Evolutionary conservation across 2,329 filamentous ascomycete genomes (phyloP).

Genomic region (Stemphylium vesicarium): DNA sequence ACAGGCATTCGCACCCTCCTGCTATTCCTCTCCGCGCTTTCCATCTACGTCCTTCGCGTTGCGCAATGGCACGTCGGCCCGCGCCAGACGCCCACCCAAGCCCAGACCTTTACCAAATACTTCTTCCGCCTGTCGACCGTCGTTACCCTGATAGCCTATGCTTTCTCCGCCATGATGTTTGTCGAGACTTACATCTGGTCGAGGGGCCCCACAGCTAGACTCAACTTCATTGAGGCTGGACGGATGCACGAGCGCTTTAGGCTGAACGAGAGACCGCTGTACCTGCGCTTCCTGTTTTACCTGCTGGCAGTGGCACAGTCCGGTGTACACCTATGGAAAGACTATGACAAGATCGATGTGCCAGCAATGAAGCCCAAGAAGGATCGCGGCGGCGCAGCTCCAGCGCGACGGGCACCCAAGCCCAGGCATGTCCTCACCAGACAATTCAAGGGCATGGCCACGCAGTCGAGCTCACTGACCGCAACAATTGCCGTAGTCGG

Average conservation of each 20-base stretch:
- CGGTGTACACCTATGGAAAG: constrained; percentile 70
- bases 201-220: constrained; percentile 62
- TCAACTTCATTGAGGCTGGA: constrained; percentile 75
- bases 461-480: constrained; percentile 39
- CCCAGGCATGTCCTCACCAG: constrained; percentile 29
- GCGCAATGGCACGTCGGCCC: constrained; percentile 72
- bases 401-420: constrained; percentile 16
- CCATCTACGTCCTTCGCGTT: constrained; percentile 84
- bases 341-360: constrained; percentile 72
- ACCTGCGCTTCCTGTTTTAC: constrained; percentile 74
- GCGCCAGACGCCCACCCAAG: constrained; percentile 71
- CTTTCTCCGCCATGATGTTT: constrained; percentile 78
- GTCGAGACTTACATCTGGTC: constrained; percentile 82
- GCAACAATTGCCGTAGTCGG: constrained; percentile 56
- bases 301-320: constrained; percentile 74
- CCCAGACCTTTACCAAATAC: constrained; percentile 67
- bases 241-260: constrained; percentile 71
- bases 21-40: constrained; percentile 77
- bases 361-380: constrained; percentile 41
- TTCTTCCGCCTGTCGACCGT: constrained; percentile 66
- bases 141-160: constrained; percentile 77
- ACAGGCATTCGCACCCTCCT: constrained; percentile 76
- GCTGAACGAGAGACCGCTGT: constrained; percentile 86
- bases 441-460: constrained; percentile 25
- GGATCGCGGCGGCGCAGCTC: constrained; percentile 18